These are phyloP conservation scores for Fusarium citri DNA, from an alignment of 2,329 filamentous ascomycete species.

Conservation along the genomic window DNA sequence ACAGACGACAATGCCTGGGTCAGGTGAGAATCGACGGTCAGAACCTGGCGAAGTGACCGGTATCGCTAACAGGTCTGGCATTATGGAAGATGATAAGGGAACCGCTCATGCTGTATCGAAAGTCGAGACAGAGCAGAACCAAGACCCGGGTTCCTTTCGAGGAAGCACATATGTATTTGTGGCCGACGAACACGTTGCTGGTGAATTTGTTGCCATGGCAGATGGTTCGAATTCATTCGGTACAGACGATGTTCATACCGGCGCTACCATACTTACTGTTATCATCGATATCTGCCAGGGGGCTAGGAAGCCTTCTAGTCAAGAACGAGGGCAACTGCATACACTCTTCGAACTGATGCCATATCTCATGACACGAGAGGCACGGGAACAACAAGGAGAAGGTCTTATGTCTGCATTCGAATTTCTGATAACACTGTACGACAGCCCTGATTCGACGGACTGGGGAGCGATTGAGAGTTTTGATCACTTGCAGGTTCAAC, in stretches of 20 bases:
- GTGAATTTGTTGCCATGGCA: neutral
- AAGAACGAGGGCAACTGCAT: neutral
- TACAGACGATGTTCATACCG: slow-evolving; percentile 8
- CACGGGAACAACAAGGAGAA: neutral
- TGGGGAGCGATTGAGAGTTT: slow-evolving; percentile 30
- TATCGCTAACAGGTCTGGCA: neutral
- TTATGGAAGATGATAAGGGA: neutral
- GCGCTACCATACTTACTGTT: slow-evolving; percentile 1
- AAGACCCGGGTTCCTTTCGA: neutral
- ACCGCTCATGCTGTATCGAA: neutral
- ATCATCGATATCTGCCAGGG: slow-evolving; percentile 9
- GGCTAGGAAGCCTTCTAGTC: neutral
- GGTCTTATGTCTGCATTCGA: neutral
- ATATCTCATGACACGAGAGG: slow-evolving; percentile 16
- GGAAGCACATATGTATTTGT: neutral
- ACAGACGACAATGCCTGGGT: neutral
- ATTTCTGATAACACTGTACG: slow-evolving; percentile 19
- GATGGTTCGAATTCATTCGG: neutral
- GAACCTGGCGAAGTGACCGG: neutral
- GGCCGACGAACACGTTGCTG: neutral
- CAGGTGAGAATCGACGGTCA: neutral
- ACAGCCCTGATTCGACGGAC: neutral
- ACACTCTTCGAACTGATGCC: slow-evolving; percentile 16
- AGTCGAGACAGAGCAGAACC: neutral
- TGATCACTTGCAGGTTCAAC: slow-evolving; percentile 3